Percentiles rank a stretch among this genome's conserved stretches.
Conservation (phyloP, 176 grass and related monocot genomes). For the maize (Zea mays) region DNA sequence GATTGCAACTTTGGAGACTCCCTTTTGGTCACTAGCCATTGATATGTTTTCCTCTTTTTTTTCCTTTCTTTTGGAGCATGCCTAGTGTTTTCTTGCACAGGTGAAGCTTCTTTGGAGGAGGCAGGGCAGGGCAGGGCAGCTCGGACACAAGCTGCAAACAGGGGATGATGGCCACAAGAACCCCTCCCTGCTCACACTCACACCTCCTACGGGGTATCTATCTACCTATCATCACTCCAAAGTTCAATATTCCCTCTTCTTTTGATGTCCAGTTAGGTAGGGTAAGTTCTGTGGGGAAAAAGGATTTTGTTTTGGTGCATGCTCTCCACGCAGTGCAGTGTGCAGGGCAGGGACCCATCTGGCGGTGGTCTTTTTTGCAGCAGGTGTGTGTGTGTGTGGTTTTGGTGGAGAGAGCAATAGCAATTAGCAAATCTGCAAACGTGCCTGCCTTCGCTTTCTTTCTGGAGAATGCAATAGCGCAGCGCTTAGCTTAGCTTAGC, state of each 20-base stretch:
- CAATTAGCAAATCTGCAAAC: slow-evolving; percentile 44
- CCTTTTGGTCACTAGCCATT: slow-evolving; percentile 45
- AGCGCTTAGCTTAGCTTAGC: too few relatives aligned
- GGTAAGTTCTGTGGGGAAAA: slow-evolving; percentile 29
- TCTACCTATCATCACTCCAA: slow-evolving; percentile 59
- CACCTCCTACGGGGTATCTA: slow-evolving; percentile 28
- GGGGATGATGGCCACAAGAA: slow-evolving; percentile 43
- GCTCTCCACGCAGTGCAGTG: slow-evolving; percentile 11
- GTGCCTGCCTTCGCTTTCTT: slow-evolving; percentile 47
- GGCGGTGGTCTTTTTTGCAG: slow-evolving; percentile 39
- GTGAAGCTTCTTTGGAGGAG: slow-evolving; percentile 80
- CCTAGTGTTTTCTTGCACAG: slow-evolving; percentile 43
- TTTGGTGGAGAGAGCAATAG: slow-evolving; percentile 34
- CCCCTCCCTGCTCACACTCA: not conserved
- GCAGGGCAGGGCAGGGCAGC: slow-evolving; percentile 49
- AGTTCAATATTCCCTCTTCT: slow-evolving; percentile 96
- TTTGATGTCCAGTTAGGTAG: slow-evolving; percentile 67
- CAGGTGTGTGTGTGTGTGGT: slow-evolving; percentile 47
- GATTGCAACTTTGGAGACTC: slow-evolving; percentile 37
- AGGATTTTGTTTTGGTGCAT: slow-evolving; percentile 40
- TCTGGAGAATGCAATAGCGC: too few relatives aligned
- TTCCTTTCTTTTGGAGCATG: slow-evolving; percentile 21
- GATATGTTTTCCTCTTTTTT: too few relatives aligned
- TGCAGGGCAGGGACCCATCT: slow-evolving; percentile 16
- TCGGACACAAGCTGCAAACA: slow-evolving; percentile 59